Evolutionary conservation across 1,284 basidiomycete genomes (phyloP).

Genomic region (Termitomyces sp.): DNA sequence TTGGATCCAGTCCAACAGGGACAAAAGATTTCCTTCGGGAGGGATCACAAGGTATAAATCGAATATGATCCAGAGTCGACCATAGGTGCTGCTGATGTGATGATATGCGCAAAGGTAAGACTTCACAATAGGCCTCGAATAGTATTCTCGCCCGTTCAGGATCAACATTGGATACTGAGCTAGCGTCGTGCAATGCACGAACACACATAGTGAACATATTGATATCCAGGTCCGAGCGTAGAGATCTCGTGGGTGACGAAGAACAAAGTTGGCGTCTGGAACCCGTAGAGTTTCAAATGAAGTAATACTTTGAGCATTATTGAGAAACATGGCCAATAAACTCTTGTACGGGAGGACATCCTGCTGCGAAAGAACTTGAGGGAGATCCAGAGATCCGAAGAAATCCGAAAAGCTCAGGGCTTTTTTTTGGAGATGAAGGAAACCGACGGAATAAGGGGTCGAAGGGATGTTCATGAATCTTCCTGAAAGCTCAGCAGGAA

Average conservation of each 20-base stretch:
- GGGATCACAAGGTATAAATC: constrained; percentile 35
- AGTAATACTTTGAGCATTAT: neutral
- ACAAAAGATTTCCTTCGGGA: constrained; percentile 2
- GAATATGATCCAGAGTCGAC: constrained; percentile 27
- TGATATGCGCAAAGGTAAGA: constrained; percentile 26
- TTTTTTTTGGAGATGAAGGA: constrained; percentile 14
- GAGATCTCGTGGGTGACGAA: constrained; percentile 23
- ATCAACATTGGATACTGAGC: constrained; percentile 5
- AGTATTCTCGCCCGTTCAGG: constrained; percentile 25
- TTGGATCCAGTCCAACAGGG: constrained; percentile 9
- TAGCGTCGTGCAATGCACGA: constrained; percentile 20
- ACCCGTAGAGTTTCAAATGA: constrained; percentile 19
- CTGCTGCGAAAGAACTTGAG: constrained; percentile 17
- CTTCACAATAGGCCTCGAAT: constrained; percentile 31
- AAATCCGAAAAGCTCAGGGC: constrained; percentile 18
- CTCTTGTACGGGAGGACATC: constrained; percentile 17
- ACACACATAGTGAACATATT: constrained; percentile 31
- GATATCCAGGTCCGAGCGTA: constrained; percentile 29
- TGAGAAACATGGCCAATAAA: constrained; percentile 11
- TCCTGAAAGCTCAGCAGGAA: constrained; percentile 14
- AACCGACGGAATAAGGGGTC: constrained; percentile 12
- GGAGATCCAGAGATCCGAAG: constrained; percentile 19
- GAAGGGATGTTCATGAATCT: constrained; percentile 10
- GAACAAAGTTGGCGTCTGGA: constrained; percentile 24
- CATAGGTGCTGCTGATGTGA: constrained; percentile 21